Conservation (phyloP, 805 yeast species). For the Grigorovia yakushimaensis region DNA sequence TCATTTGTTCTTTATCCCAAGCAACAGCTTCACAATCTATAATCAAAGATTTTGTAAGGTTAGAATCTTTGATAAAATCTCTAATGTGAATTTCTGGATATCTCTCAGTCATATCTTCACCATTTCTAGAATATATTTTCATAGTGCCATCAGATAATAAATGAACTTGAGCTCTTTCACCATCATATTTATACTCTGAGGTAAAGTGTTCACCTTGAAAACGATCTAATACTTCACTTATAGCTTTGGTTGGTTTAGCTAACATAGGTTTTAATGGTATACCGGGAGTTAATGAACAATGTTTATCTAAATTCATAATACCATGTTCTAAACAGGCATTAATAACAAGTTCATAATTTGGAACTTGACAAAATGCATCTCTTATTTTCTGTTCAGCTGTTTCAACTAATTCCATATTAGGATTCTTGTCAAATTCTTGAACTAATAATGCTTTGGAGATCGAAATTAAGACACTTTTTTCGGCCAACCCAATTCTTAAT, state of each 20-base stretch:
- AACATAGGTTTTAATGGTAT: constrained; percentile 96
- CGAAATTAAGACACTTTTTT: constrained; percentile 77
- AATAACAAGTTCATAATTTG: constrained; percentile 79
- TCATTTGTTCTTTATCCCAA: constrained; percentile 72
- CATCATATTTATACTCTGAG: constrained; percentile 95
- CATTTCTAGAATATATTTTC: constrained; percentile 81
- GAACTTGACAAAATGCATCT: constrained; percentile 82
- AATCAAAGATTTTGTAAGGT: constrained; percentile 47
- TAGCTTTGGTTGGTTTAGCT: constrained; percentile 93
- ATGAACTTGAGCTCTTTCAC: constrained; percentile 95
- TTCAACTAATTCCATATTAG: constrained; percentile 37
- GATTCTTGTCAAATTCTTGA: constrained; percentile 38
- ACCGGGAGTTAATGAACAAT: constrained; percentile 77
- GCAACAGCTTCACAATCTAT: constrained; percentile 97
- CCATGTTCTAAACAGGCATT: constrained; percentile 59
- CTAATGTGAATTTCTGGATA: constrained; percentile 83
- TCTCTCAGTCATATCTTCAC: constrained; percentile 93
- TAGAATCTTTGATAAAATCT: constrained; percentile 38
- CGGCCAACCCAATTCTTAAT: constrained; percentile 86
- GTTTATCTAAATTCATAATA: constrained; percentile 49
- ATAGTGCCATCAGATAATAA: constrained; percentile 54
- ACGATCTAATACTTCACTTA: constrained; percentile 83
- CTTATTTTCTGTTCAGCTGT: constrained; percentile 70
- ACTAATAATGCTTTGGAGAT: constrained; percentile 73
- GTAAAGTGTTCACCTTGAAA: constrained; percentile 81